These are phyloP conservation scores for Podaxis mareebaensis DNA, from an alignment of 768 basidiomycete genomes.

Conservation along the genomic window DNA sequence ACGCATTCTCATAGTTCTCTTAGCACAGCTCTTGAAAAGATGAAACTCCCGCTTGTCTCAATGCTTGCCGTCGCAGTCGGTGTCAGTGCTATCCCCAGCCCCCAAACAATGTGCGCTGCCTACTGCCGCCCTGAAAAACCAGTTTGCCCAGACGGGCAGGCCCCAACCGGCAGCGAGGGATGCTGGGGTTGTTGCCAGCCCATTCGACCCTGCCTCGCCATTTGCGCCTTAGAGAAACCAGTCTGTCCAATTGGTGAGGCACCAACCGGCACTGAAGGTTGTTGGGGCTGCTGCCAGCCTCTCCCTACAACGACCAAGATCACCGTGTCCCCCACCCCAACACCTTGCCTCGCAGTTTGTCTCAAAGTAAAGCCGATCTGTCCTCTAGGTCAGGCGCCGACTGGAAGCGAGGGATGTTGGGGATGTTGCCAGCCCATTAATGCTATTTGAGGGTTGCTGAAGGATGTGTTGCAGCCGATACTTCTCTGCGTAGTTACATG, in stretches of 20 bases:
- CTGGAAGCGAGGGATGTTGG: not conserved
- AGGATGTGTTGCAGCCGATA: not conserved
- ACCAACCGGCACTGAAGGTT: too few species aligned
- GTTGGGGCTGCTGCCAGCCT: too few species aligned
- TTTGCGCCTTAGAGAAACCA: too few species aligned
- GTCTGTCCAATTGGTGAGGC: too few species aligned
- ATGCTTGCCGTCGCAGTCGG: too few species aligned
- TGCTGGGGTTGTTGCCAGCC: not conserved
- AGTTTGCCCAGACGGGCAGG: not conserved
- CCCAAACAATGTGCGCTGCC: not conserved
- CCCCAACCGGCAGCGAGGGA: not conserved
- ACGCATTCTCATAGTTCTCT: too few species aligned
- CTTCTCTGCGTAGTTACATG: not conserved
- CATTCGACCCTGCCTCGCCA: too few species aligned
- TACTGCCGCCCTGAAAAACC: not conserved
- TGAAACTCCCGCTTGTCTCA: too few species aligned
- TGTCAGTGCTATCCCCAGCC: too few species aligned
- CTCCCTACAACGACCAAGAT: too few species aligned
- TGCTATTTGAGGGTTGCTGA: not conserved
- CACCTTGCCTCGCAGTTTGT: not conserved
- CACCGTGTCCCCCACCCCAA: too few species aligned
- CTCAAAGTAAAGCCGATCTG: not conserved
- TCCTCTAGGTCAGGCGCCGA: not conserved
- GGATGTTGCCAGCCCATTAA: conserved; percentile 2
- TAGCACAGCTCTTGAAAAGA: too few species aligned